These are phyloP conservation scores for Kluyveromyces aestuarii DNA, from an alignment of 805 yeast species.

Conservation along the genomic window DNA sequence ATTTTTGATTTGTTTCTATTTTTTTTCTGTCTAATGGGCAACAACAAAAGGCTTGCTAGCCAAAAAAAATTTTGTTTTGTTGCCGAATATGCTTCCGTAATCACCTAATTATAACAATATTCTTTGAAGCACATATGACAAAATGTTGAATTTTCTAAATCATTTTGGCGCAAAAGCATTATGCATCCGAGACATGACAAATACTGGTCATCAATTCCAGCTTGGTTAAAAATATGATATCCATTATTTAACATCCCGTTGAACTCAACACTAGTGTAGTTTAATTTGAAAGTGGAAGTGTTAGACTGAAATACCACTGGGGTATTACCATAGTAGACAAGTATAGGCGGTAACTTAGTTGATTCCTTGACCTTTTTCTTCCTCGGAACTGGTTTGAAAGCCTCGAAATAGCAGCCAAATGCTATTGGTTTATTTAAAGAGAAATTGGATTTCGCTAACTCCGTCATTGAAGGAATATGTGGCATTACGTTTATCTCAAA, in stretches of 20 bases:
- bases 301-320: constrained; percentile 38
- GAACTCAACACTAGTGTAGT: constrained; percentile 38
- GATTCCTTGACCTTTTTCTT: constrained; percentile 16
- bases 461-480: constrained; percentile 5
- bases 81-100: not conserved
- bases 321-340: constrained; percentile 43
- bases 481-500: constrained; percentile 3
- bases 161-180: constrained; percentile 42
- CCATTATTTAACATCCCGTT: constrained; percentile 43
- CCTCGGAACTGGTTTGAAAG: constrained; percentile 1
- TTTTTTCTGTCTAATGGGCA: not conserved
- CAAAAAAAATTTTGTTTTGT: too few relatives aligned
- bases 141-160: constrained; percentile 27
- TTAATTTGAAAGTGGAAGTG: constrained; percentile 50
- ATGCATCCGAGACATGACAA: constrained; percentile 50
- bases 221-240: constrained; percentile 38
- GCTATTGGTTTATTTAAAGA: constrained; percentile 50
- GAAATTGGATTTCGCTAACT: not conserved
- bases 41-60: too few relatives aligned
- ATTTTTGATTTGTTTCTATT: not conserved
- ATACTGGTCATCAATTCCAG: constrained; percentile 30
- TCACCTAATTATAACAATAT: constrained; percentile 31
- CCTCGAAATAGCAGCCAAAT: constrained; percentile 61
- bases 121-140: constrained; percentile 31
- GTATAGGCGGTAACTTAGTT: constrained; percentile 41